These are phyloP conservation scores for Camelina hispida DNA, from an alignment of 345 rosid species.

Conservation along the genomic window DNA sequence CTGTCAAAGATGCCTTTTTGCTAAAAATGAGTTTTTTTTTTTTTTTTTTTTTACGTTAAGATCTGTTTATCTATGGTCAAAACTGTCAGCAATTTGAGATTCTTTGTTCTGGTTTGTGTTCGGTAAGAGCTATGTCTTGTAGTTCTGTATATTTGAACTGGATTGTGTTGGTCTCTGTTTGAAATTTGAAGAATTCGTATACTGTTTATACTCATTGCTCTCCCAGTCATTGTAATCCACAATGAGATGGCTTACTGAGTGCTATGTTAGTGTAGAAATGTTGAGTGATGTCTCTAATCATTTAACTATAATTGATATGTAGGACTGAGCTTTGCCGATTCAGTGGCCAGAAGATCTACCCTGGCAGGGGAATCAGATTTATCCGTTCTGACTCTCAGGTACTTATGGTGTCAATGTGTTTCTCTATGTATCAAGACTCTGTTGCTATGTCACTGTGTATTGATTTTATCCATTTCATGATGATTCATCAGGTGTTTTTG, in stretches of 20 bases:
- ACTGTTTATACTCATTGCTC: not conserved
- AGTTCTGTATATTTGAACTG: not conserved
- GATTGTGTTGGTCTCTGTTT: not conserved
- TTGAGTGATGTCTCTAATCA: not conserved
- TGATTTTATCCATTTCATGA: not conserved
- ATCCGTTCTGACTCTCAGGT: slow-evolving; percentile 79
- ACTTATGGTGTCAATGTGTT: not conserved
- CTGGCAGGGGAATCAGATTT: slow-evolving; percentile 77
- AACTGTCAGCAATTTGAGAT: not conserved
- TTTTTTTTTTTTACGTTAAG: not conserved
- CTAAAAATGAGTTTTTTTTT: not conserved
- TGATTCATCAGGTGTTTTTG: slow-evolving; percentile 62
- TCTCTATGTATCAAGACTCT: not conserved
- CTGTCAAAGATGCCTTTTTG: not conserved
- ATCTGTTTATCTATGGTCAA: not conserved
- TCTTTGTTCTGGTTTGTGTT: not conserved
- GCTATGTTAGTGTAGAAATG: too few relatives aligned
- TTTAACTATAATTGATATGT: slow-evolving; percentile 19
- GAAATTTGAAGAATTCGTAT: not conserved
- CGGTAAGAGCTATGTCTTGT: not conserved
- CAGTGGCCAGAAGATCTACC: slow-evolving; percentile 79
- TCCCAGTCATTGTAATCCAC: not conserved
- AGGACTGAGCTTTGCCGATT: slow-evolving; percentile 86
- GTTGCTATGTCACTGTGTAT: not conserved
- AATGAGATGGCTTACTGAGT: too few relatives aligned